Base-by-base conservation (phyloP, 2,329 filamentous ascomycete genomes). In the Aspergillus fructus region DNA sequence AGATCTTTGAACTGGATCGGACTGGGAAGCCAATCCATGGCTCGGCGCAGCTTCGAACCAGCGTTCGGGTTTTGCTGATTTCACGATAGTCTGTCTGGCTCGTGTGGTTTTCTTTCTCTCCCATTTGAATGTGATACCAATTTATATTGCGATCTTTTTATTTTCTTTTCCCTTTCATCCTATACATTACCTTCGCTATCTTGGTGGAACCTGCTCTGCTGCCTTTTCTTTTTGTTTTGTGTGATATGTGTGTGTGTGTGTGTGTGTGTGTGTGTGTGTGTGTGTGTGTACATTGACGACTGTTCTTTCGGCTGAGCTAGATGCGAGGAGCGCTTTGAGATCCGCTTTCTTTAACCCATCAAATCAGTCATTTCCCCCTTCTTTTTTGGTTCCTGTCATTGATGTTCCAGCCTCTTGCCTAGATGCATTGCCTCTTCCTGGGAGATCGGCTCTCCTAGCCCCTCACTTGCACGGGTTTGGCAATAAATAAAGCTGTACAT, bases 281-380 rank as follows among this genome's bases (percentile, higher is more conserved):
- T 27, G 24, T 27, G 24, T 27, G 37, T 62, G 59, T 58, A 61
- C 24, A 61, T 50, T 54, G 49, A 56, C 49, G 59, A 58, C 41
- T 19, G 40, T 49, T 55, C 15, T 39, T 30, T 45, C n/a, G 27
- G 30, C 37, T 46, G 17, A 41, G 17, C 30, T 39, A 24, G 19
- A 47, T 48, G 40, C 33, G 33, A 47, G 48, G 30, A 30, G 57
- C 24, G n/a, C 12, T 30, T 19, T 55, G 21, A 45, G n/a, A 52
- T 49, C 24, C 51, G 27, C 50, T 50, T 33, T 41, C 33, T 19
- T 21, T 45, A 52, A 21, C 17, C 39, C 54, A 30, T 45, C 50
- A 23, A 17, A 17, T 19, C 55, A 33, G 19, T n/a, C 45, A 7
- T 49, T 24, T 49, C 43, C n/a, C 7, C 34, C 23, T 48, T 19